Evolutionary conservation across 805 yeast species (phyloP), one percentile per base, ranked within the genome.

Genomic region (Candida maltosa): DNA sequence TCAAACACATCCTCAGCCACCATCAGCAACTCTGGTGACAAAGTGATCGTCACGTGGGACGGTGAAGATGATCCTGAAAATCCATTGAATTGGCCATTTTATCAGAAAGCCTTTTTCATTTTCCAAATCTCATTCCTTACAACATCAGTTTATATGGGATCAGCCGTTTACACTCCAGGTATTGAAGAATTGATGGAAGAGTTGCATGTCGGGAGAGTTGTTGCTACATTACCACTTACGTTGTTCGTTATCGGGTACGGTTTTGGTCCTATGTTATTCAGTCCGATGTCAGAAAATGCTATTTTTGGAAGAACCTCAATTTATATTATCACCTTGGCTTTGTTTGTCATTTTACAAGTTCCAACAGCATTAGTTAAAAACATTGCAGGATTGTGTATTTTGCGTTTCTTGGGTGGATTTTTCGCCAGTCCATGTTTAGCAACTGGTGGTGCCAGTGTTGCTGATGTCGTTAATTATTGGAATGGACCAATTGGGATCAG

Each of bases 231-330:
- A 23, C 78, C 80, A 3, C 60, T 80, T 45, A 58, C 80, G 0
- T 42, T 76, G 25, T 80, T 72, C 42, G 78, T 78, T 6, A 45
- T 77, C 19, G 85, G 83, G 7, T 78, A 79, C 47, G 84, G 80
- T 34, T 32, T 76, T 14, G 83, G 83, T 1, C 83, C 83, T 2
- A 60, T 78, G 61, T 42, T 76, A 2, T 72, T 76, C 35, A 71
- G 81, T 0, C 84, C 85, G 3, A 44, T 79, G 41, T 70, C 80
- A 10, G 85, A 79, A 49, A 64, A 73, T 31, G 72, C 78, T 2
- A 49, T 54, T 3, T 51, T 75, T 31, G 84, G 84, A 10, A 65
- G 83, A 41, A 73, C 73, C 36, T 58, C 66, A 20, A 65, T 75
- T 26, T 78, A 76, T 41, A 58, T 69, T 22, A 32, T 56, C 15